Conservation (phyloP, 441 rosid species). For the Gossypium lobatum region DNA sequence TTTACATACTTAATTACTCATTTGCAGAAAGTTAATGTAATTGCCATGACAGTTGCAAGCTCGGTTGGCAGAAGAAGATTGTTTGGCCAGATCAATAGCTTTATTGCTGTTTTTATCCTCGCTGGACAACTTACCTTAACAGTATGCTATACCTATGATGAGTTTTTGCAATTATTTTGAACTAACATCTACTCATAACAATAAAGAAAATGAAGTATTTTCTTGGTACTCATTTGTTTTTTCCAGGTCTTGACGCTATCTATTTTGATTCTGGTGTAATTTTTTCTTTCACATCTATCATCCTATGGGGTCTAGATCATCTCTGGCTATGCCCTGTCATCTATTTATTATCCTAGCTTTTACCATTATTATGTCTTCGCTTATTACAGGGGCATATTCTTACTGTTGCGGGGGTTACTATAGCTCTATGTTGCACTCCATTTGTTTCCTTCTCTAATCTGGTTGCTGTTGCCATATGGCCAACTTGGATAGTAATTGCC, state of each 20-base stretch:
- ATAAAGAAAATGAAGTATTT: not conserved
- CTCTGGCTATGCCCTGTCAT: not conserved
- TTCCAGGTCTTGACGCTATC: not conserved
- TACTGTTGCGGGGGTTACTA: constrained; percentile 56
- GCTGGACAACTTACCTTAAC: constrained; percentile 88
- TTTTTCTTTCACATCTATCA: not conserved
- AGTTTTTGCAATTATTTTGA: constrained; percentile 10
- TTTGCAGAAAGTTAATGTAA: constrained; percentile 83
- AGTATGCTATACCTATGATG: constrained; percentile 28
- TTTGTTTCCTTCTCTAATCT: constrained; percentile 51
- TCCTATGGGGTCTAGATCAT: not conserved
- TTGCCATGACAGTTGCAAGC: constrained; percentile 69
- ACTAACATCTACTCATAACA: not conserved
- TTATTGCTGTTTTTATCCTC: constrained; percentile 84
- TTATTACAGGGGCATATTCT: constrained; percentile 55
- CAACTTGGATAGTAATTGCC: constrained; percentile 58
- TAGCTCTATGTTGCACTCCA: constrained; percentile 60
- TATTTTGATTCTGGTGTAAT: not conserved
- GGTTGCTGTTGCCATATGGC: constrained; percentile 59
- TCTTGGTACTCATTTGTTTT: not conserved
- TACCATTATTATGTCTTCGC: not conserved
- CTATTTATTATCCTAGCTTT: not conserved
- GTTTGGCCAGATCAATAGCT: constrained; percentile 92
- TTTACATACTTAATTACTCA: not conserved
- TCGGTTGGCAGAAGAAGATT: constrained; percentile 74